Percentiles rank a stretch among this genome's conserved stretches.
Evolutionary conservation across 371 early-diverging fungal genomes (phyloP).

Genomic region (Capniomyces stellatus): DNA sequence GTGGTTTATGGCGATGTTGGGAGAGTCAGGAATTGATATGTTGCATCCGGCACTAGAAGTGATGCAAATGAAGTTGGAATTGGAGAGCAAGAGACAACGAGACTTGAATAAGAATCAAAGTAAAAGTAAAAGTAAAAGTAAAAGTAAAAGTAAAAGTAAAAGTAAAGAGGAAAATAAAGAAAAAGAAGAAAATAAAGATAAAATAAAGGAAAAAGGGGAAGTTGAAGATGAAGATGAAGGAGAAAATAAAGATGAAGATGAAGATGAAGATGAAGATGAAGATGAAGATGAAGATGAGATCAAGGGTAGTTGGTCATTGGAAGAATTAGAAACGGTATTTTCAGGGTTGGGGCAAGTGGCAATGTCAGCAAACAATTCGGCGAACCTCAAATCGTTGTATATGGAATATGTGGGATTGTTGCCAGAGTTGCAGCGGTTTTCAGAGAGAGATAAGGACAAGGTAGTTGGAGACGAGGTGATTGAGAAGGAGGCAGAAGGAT

Average conservation of each 20-base stretch:
- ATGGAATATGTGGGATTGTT: constrained; percentile 17
- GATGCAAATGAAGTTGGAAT: constrained; percentile 20
- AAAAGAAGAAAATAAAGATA: no score
- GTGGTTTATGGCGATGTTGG: constrained; percentile 22
- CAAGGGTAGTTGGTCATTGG: constrained; percentile 13
- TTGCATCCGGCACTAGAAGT: constrained; percentile 24
- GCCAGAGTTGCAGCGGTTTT: constrained; percentile 12
- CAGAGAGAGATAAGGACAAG: constrained; percentile 10
- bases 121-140: no score
- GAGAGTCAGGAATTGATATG: constrained; percentile 23
- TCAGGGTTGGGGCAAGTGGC: constrained; percentile 12
- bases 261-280: no score
- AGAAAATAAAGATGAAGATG: no score
- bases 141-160: no score
- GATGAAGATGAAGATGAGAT: no score
- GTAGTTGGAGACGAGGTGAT: constrained; percentile 16
- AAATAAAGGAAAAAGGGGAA: no score
- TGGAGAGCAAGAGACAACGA: constrained; percentile 20
- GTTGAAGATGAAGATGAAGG: constrained; percentile 5
- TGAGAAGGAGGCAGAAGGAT: constrained; percentile 22
- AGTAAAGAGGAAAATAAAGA: no score
- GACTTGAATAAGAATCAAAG: no score
- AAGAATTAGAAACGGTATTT: constrained; percentile 23
- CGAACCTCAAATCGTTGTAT: constrained; percentile 23
- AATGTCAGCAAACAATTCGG: constrained; percentile 26